These are phyloP conservation scores for Aciculoconidium aculeatum DNA, from an alignment of 805 yeast genomes.

Conservation along the genomic window DNA sequence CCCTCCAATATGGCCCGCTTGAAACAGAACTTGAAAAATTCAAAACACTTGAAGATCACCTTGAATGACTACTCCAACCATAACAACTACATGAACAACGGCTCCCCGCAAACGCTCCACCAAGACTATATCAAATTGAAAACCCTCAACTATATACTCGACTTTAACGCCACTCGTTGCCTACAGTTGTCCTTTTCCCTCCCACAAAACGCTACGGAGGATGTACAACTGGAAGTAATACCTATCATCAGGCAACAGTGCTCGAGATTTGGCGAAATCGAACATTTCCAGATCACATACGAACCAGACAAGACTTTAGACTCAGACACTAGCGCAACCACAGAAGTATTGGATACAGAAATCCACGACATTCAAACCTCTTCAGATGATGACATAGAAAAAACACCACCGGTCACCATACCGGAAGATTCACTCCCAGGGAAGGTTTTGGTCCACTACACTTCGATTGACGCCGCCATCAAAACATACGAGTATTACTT, in stretches of 20 bases:
- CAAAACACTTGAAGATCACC: constrained; percentile 23
- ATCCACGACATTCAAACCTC: too few relatives aligned
- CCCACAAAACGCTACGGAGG: constrained; percentile 1
- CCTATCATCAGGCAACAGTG: constrained; percentile 23
- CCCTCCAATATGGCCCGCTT: constrained; percentile 18
- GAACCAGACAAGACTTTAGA: constrained; percentile 1
- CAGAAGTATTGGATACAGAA: too few relatives aligned
- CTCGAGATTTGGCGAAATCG: constrained; percentile 37
- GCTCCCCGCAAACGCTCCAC: constrained; percentile 7
- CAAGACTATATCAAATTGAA: constrained; percentile 35
- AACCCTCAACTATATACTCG: constrained; percentile 36
- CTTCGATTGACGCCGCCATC: constrained; percentile 42
- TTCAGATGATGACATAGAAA: background rate
- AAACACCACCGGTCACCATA: too few relatives aligned
- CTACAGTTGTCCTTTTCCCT: constrained; percentile 13
- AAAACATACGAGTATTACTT: constrained; percentile 33
- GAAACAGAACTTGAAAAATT: constrained; percentile 18
- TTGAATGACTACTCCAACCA: constrained; percentile 18
- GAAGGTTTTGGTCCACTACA: constrained; percentile 29
- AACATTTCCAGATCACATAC: constrained; percentile 17
- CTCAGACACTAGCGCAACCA: background rate
- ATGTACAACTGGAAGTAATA: constrained; percentile 1
- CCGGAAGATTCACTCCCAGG: constrained; percentile 6
- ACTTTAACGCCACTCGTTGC: constrained; percentile 34
- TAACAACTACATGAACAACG: constrained; percentile 5